These are phyloP conservation scores for Talaromyces sp. DNA, from an alignment of 2,329 filamentous ascomycete genomes.

Conservation along the genomic window DNA sequence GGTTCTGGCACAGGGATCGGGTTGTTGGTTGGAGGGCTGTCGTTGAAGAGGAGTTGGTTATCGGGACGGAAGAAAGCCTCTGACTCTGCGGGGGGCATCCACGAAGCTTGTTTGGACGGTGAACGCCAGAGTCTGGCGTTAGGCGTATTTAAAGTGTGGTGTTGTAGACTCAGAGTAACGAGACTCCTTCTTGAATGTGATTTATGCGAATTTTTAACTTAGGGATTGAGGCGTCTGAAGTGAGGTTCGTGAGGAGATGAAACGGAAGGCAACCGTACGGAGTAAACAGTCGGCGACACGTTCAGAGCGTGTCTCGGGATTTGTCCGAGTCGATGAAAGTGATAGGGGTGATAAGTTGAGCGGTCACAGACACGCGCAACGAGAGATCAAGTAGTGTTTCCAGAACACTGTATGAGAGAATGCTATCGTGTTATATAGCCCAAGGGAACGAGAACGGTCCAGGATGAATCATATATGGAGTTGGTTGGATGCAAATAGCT, in stretches of 20 bases:
- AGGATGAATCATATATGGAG: background rate
- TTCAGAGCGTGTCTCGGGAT: background rate
- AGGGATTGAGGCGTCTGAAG: background rate
- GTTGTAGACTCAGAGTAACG: background rate
- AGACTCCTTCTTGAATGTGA: background rate
- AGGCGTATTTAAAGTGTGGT: background rate
- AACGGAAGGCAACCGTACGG: background rate
- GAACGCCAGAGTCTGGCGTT: slow-evolving; percentile 5
- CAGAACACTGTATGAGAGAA: slow-evolving; percentile 10
- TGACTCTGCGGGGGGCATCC: slow-evolving; percentile 42
- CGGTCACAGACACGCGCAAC: slow-evolving; percentile 9
- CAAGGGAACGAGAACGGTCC: background rate
- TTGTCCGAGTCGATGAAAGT: background rate
- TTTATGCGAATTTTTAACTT: background rate
- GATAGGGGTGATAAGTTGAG: background rate
- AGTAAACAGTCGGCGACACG: background rate
- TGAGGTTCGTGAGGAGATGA: background rate
- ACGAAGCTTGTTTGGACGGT: slow-evolving; percentile 26
- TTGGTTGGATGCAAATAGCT: slow-evolving; percentile 3
- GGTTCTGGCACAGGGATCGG: slow-evolving; percentile 28
- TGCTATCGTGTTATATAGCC: background rate
- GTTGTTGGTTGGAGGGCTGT: slow-evolving; percentile 28
- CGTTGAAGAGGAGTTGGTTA: slow-evolving; percentile 34
- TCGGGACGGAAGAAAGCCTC: slow-evolving; percentile 38
- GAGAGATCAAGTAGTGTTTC: slow-evolving; percentile 6